Evolutionary conservation across 2,329 filamentous ascomycete species (phyloP), one percentile per base, ranked within the genome.

Genomic region (Fusarium musae): DNA sequence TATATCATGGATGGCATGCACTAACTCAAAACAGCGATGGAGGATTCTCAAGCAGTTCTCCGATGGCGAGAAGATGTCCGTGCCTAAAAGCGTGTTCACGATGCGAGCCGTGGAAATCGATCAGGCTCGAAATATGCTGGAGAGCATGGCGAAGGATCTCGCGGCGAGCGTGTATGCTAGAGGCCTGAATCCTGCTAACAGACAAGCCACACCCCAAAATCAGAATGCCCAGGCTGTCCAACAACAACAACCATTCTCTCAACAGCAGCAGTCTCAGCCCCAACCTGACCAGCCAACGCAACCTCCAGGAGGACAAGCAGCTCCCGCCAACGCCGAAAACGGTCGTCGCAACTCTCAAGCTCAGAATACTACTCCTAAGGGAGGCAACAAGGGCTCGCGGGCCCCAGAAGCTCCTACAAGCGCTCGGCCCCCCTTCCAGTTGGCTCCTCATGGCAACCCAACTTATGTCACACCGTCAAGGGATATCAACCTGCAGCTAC

Each of bases 401-500:
- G 81, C 86, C 1, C 88, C 89, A 7, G 84, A 88, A 17, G 88
- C 90, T 15, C 89, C 90, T 21, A 91, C 88, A 0, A 86, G 86
- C 3, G 77, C 85, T 19, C 88, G 90, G 70, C 86, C 89, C 21
- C 89, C 89, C 0, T 90, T 90, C 78, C 81, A 83, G 32, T 85
- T 91, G 30, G 21, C 90, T 10, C 90, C 90, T 37, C 87, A 90
- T 70, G 90, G 89, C 17, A 87, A 88, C 63, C 90, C 90, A 4
- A 84, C 83, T 11, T 90, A 90, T 70, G 85, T 87, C 50, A 83
- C 81, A 78, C 87, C 85, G 78, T 83, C 86, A 4, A 83, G 85
- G 57, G 80, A 91, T 37, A 88, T 89, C 40, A 87, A 88, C 59
- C 82, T 92, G 42, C 85, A 88, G 58, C 81, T 91, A 28, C 90